Evolutionary conservation across 345 rosid genomes (phyloP), one percentile per base, ranked within the genome.

Genomic region (Hibiscus trionum): DNA sequence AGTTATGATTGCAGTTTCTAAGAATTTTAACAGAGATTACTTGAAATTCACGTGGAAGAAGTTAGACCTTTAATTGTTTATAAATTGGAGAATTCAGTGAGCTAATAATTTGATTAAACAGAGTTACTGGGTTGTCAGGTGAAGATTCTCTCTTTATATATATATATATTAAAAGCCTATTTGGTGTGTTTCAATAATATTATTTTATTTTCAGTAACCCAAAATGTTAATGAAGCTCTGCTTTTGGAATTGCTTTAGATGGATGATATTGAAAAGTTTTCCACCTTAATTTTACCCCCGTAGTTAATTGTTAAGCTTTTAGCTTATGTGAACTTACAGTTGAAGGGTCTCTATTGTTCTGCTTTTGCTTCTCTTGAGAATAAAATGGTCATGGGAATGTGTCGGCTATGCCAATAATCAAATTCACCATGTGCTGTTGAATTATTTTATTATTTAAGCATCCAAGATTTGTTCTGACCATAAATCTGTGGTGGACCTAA

Each of bases 401-500:
- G 35, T 58, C 7, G 16, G 12, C 26, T 58, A 24, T 58, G 16
- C 16, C 62, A 26, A 58, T 58, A 24, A 11, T 55, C 62, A 19
- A 31, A 33, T 21, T 37, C 7, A 53, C 17, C 49, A 53, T 56
- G 62, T 69, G 62, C 62, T 55, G 17, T 21, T 55, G 17, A 55
- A 56, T 56, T 35, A 69, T 69, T 55, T 29, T 68, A 49, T 16
- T 27, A 29, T 17, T 55, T 53, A 33, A 7, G 4, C 49, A 11
- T 26, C 66, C 4, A 47, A 61, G 58, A 16, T 61, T 60, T 61
- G 42, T 24, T 61, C 14, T 17, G 42, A 42, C 17, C 59, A 21
- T 66, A 69, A 39, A 24, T 72, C 35, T 9, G 14, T 29, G 11
- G 35, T 63, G 64, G 65, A 31, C 27, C 72, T 81, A 60, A 68